Percentiles rank a stretch among this genome's conserved stretches.
phyloP scores from a whole-genome alignment of 2,329 filamentous ascomycete genomes.

The Fusarium papillatum region DNA sequence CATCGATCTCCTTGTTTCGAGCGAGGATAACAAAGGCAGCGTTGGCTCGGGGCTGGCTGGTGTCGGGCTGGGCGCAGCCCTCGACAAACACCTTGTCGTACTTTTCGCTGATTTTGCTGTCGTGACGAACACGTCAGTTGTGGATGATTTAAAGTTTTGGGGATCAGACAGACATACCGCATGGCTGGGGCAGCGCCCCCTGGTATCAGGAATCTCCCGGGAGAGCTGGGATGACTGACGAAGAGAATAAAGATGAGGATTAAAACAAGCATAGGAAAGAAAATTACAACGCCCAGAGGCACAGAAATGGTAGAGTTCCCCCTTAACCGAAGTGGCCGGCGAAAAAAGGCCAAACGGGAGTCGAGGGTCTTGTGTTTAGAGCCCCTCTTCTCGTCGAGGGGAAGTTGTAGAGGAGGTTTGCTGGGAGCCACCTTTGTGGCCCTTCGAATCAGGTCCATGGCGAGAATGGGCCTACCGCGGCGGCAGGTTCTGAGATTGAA shows the following conservation, averaged over 20 bases:
- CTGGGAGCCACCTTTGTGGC: slow-evolving; percentile 64
- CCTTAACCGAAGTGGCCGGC: slow-evolving; percentile 87
- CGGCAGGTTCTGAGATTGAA: slow-evolving; percentile 57
- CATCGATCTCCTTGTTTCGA: slow-evolving; percentile 95
- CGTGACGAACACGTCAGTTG: slow-evolving; percentile 29
- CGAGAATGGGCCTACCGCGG: slow-evolving; percentile 42
- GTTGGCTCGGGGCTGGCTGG: slow-evolving; percentile 85
- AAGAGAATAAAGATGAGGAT: slow-evolving; percentile 92
- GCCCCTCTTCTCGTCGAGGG: slow-evolving; percentile 63
- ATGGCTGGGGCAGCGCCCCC: slow-evolving; percentile 90
- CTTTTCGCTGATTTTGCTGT: slow-evolving; percentile 95
- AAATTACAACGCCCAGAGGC: slow-evolving; percentile 90
- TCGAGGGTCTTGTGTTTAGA: slow-evolving; percentile 56
- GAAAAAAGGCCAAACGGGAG: slow-evolving; percentile 82
- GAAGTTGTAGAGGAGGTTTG: slow-evolving; percentile 56
- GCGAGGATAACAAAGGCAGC: slow-evolving; percentile 96
- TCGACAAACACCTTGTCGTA: slow-evolving; percentile 97
- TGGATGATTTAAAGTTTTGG: background rate
- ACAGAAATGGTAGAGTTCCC: slow-evolving; percentile 95
- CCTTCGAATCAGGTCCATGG: slow-evolving; percentile 72
- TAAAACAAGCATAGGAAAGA: slow-evolving; percentile 94
- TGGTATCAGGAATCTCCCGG: slow-evolving; percentile 87
- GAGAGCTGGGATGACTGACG: slow-evolving; percentile 86
- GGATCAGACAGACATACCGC: slow-evolving; percentile 73
- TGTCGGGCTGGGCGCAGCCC: slow-evolving; percentile 88